Evolutionary conservation across 495 filamentous ascomycete species (phyloP).

Genomic region (Penicillium simplicissimum): DNA sequence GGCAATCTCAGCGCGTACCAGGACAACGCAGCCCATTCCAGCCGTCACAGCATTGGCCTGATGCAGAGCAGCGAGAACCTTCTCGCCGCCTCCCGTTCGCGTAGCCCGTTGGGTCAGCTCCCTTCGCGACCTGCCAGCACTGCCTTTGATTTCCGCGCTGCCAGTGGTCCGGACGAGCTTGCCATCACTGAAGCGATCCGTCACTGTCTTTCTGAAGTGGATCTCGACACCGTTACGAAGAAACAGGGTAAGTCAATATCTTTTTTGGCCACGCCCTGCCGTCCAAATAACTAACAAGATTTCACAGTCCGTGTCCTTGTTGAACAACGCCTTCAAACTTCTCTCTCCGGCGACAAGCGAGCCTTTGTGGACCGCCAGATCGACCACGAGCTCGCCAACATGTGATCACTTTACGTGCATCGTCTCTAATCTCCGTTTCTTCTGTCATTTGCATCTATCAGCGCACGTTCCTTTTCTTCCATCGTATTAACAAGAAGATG

Average conservation of each 20-base stretch:
- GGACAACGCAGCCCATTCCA: slow-evolving; percentile 47
- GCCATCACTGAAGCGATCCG: slow-evolving; percentile 82
- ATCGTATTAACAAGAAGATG: slow-evolving; percentile 8
- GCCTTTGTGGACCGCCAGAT: slow-evolving; percentile 88
- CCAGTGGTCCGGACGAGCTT: slow-evolving; percentile 66
- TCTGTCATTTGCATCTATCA: slow-evolving; percentile 28
- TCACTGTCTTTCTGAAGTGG: slow-evolving; percentile 79
- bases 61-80: slow-evolving; percentile 64
- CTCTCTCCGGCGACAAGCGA: slow-evolving; percentile 77
- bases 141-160: slow-evolving; percentile 68
- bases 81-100: slow-evolving; percentile 50
- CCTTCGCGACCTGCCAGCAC: slow-evolving; percentile 64
- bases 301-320: slow-evolving; percentile 73
- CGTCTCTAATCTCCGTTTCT: background rate
- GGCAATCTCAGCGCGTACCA: slow-evolving; percentile 61
- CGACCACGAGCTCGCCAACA: slow-evolving; percentile 89
- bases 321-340: slow-evolving; percentile 87
- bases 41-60: slow-evolving; percentile 48
- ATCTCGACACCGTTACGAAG: slow-evolving; percentile 95
- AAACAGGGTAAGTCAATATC: slow-evolving; percentile 67
- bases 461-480: slow-evolving; percentile 15
- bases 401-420: slow-evolving; percentile 54
- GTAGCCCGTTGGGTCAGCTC: slow-evolving; percentile 51
- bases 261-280: background rate
- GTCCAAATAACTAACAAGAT: slow-evolving; percentile 23